phyloP scores from a whole-genome alignment of 2,329 filamentous ascomycete species.

The Fusarium phyllophilum region DNA sequence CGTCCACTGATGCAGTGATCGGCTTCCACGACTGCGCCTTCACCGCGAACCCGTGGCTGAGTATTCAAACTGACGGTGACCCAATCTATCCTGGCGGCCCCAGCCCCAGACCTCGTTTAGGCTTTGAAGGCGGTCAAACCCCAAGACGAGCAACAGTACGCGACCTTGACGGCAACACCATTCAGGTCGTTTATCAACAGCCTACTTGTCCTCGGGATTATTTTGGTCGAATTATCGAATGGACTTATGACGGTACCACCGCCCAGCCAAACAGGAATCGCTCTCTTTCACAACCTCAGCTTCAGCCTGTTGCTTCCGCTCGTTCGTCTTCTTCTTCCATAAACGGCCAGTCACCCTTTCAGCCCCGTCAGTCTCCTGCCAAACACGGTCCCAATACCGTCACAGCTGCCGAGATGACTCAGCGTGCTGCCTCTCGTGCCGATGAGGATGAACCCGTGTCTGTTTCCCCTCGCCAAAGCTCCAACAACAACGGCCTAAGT shows the following conservation, averaged over 20 bases:
- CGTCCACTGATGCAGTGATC: constrained; percentile 71
- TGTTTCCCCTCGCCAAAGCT: constrained; percentile 48
- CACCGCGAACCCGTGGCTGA: constrained; percentile 66
- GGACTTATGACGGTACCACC: constrained; percentile 59
- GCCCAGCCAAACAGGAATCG: constrained; percentile 26
- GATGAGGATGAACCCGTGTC: constrained; percentile 36
- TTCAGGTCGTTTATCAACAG: constrained; percentile 75
- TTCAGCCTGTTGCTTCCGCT: constrained; percentile 28
- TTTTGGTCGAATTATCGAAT: constrained; percentile 58
- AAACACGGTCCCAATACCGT: constrained; percentile 37
- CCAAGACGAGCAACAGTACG: constrained; percentile 66
- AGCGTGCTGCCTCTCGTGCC: constrained; percentile 32
- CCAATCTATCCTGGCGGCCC: constrained; percentile 32
- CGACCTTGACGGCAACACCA: constrained; percentile 85
- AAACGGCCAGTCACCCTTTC: constrained; percentile 34
- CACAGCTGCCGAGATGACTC: constrained; percentile 39
- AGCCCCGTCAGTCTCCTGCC: constrained; percentile 30
- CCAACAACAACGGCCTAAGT: constrained; percentile 56
- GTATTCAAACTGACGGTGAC: constrained; percentile 45
- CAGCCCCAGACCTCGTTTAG: constrained; percentile 46
- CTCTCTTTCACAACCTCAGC: constrained; percentile 39
- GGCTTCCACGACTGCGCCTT: constrained; percentile 77
- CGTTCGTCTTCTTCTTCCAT: constrained; percentile 38
- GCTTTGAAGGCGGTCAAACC: constrained; percentile 44
- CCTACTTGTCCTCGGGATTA: constrained; percentile 47